Conservation (phyloP, 768 basidiomycete genomes). For the Podaxis rugospora region DNA sequence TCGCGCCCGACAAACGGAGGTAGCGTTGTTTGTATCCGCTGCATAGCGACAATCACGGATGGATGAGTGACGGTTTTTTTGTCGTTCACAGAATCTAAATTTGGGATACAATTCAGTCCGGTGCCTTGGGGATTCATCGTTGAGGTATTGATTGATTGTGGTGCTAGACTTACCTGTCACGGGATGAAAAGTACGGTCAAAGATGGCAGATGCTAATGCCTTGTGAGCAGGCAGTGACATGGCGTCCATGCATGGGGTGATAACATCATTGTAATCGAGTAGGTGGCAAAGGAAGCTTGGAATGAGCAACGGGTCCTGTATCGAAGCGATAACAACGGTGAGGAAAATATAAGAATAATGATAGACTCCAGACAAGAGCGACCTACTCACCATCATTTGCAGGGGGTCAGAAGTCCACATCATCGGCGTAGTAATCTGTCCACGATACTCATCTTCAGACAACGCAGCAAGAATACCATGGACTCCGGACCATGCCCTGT, state of each 20-base stretch:
- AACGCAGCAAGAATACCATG: constrained; percentile 50
- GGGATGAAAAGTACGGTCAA: constrained; percentile 46
- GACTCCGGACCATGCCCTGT: constrained; percentile 54
- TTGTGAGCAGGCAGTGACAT: constrained; percentile 36
- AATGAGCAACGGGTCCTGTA: constrained; percentile 9
- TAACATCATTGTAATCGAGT: constrained; percentile 22
- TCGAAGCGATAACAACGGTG: not conserved
- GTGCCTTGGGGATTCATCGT: not conserved
- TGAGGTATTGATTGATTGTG: not conserved
- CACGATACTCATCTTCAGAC: constrained; percentile 44
- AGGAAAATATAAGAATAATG: not conserved
- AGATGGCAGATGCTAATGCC: constrained; percentile 47
- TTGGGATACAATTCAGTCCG: not conserved
- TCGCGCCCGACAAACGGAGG: constrained; percentile 35
- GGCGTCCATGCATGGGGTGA: constrained; percentile 17
- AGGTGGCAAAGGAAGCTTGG: constrained; percentile 22
- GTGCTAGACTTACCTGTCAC: constrained; percentile 3
- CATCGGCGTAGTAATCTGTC: constrained; percentile 51
- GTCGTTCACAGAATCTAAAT: not conserved
- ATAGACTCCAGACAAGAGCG: constrained; percentile 5
- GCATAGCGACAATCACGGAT: constrained; percentile 39
- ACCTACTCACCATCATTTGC: constrained; percentile 20
- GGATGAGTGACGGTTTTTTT: constrained; percentile 34
- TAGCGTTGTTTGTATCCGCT: constrained; percentile 35
- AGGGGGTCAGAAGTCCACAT: constrained; percentile 24